Evolutionary conservation across 2,329 filamentous ascomycete genomes (phyloP), one percentile per base, ranked within the genome.

Genomic region (Aspergillus ustus): DNA sequence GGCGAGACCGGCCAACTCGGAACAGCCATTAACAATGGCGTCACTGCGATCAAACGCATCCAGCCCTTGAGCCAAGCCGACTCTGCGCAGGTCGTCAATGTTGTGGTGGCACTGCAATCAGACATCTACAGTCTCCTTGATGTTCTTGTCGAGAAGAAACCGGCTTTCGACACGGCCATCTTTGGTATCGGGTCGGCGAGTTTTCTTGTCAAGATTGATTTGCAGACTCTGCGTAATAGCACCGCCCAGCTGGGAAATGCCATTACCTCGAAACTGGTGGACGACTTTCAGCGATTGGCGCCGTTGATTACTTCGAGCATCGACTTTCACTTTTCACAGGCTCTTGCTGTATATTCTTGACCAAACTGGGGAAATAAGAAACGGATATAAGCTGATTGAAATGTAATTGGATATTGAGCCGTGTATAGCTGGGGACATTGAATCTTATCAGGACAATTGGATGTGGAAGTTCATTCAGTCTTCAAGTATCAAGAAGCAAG

Each of bases 311-410:
- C 48, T 4, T 51, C 48, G 7, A 29, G 29, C 28, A 51, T 51
- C 20, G 48, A 51, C 9, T 51, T 25, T 51, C 48, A 51, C 25
- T 51, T 51, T 51, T 25, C 48, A 4, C 48, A 29, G 49, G 49
- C 49, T 19, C n/a, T 51, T 9, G n/a, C 17, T 28, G 49, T n/a
- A 3, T 51, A 51, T 51, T n/a, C 49, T 31, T 51, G 5, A 29
- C 11, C 20, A 11, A 51, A 4, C 20, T 51, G 20, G 13, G 8
- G 34, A 15, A 15, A 37, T 8, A 25, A 25, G 25, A 25, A 5
- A 25, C 1, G 6, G 4, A 25, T 25, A 25, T 25, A 25, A 5
- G 25, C 4, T n/a, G 6, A 4, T 25, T 5, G 25, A 25, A 25
- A 25, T 25, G 25, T 25, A 25, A 25, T 25, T 5, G 4, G 3